Evolutionary conservation across 805 yeast genomes (phyloP), one percentile per base, ranked within the genome.

Genomic region (Candida nemodendra): DNA sequence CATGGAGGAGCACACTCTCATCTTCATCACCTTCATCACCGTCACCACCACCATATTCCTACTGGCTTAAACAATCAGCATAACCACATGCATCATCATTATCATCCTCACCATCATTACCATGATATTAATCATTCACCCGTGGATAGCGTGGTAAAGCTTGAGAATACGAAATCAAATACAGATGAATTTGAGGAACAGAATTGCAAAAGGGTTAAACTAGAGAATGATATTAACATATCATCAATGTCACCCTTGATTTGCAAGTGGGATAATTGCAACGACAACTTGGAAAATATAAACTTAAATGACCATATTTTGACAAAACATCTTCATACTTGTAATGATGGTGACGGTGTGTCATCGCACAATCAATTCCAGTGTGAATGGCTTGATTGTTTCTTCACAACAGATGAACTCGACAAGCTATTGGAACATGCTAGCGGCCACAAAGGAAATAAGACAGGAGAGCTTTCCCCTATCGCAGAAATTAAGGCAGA

Each of bases 341-440:
- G 36, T 3, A 35, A 22, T n/a, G 18, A 21, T 11, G 24, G 11
- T 7, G 9, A 8, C 9, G 24, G 11, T 7, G 11, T 25, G 4
- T 25, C 36, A 2, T 28, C 41, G 11, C 17, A 19, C 27, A 32
- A 19, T 11, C 32, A 29, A 17, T 66, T 60, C 34, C 65, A 71
- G 33, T 89, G 96, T 64, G 87, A 80, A 53, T 88, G 95, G 96
- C 62, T 68, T 39, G 71, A 79, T 37, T 89, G 96, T 69, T 64
- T 72, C 29, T 85, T 71, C 54, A 65, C 66, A 15, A 70, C 83
- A 19, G 56, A 62, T 13, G 79, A 78, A 48, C 54, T 81, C 32
- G 66, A 77, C 21, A 56, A 71, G 5, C 62, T 89, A 21, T 60
- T 84, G 9, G 65, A 71, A 28, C 96, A 88, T 61, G 64, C 81